These are phyloP conservation scores for Aspergillus sp. DNA, from an alignment of 2,329 filamentous ascomycete species.

Conservation along the genomic window DNA sequence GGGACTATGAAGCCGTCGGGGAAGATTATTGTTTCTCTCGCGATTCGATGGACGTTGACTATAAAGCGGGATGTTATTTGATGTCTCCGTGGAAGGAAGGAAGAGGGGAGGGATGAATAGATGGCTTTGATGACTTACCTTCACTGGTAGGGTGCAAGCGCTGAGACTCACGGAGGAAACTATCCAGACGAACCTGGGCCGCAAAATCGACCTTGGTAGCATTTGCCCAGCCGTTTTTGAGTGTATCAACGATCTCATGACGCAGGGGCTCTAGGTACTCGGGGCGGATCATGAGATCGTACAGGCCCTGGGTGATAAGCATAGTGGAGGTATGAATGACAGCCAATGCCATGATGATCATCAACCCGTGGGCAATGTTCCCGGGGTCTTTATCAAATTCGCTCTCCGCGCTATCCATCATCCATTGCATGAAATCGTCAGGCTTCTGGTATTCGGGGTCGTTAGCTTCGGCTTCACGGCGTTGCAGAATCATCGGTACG, in stretches of 20 bases:
- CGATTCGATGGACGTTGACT: conserved; percentile 32
- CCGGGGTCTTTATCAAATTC: conserved; percentile 21
- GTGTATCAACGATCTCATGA: conserved; percentile 44
- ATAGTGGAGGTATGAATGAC: conserved; percentile 31
- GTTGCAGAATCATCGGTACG: conserved; percentile 31
- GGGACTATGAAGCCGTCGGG: conserved; percentile 26
- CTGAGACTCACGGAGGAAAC: conserved; percentile 31
- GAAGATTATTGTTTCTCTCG: conserved; percentile 23
- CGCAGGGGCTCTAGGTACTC: conserved; percentile 52
- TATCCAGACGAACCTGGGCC: conserved; percentile 25
- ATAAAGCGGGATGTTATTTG: neutral
- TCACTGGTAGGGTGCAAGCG: conserved; percentile 29
- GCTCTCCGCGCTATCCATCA: conserved; percentile 29
- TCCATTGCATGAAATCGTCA: conserved; percentile 35
- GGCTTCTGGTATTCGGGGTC: conserved; percentile 23
- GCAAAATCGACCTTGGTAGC: conserved; percentile 21
- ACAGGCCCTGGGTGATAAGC: conserved; percentile 46
- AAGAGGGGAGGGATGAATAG: too few species aligned
- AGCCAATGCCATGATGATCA: conserved; percentile 27
- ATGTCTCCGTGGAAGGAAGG: neutral
- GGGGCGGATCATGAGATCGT: conserved; percentile 51
- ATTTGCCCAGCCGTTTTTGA: conserved; percentile 26
- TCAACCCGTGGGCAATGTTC: conserved; percentile 25
- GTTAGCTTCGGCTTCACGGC: conserved; percentile 23
- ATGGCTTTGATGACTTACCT: conserved; percentile 16